Base-by-base conservation (phyloP, 305 asterid genomes). In the Fraxinus velutina region DNA sequence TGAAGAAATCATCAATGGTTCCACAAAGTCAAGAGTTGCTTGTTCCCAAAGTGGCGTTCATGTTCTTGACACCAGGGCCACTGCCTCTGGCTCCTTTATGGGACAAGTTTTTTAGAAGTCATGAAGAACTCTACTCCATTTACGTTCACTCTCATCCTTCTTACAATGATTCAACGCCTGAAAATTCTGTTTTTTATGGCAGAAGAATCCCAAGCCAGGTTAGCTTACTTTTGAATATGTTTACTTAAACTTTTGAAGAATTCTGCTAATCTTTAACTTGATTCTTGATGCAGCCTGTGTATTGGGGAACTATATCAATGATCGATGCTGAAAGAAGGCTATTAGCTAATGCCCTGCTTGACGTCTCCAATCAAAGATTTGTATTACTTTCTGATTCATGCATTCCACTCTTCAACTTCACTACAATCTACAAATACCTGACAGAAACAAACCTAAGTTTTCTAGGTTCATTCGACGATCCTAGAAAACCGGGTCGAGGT, bases 31-130 rank as follows among this genome's bases (percentile, higher is more conserved):
- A 70, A 73, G 83, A 64, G 7, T 42, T 73, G 7, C 32, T 10
- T 39, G 84, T 81, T 1, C 83, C 87, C 1, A 92, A 88, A 37
- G 87, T 92, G 84, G 97, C 97, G n/a, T 93, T 92, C 52, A 91
- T 93, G 97, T 92, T 90, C 86, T 83, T 93, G 93, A 89, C 95
- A 50, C 90, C 91, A 15, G 94, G 97, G 60, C 86, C 90, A 15
- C 68, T 92, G 87, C 94, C 97, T 1, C 92, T 92, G 12, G 87
- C 92, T 22, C 92, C 91, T 0, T 60, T 92, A 64, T 91, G 96
- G 96, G 96, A 90, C 12, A 68, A 75, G 85, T 93, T 92, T 70
- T 92, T 93, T 73, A 80, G 83, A 29, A 91, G 95, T 0, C 85
- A 92, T 64, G 21, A 91, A 74, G 92, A 88, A 22, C 70, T 84